These are phyloP conservation scores for Pichia sp. DNA, from an alignment of 1,139 yeast genomes.

Conservation along the genomic window DNA sequence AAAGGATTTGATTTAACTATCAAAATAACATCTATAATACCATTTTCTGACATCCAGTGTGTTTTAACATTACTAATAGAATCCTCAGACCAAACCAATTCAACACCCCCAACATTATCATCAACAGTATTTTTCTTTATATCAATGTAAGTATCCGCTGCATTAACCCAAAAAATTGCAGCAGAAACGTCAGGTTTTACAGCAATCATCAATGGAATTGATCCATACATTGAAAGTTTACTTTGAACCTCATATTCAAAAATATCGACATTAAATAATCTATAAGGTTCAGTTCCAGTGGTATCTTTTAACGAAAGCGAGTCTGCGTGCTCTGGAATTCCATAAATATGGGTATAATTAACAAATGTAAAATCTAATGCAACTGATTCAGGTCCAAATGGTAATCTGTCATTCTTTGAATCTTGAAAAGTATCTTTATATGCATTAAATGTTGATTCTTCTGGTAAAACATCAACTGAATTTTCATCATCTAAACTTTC, in stretches of 20 bases:
- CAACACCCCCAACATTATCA: conserved; percentile 10
- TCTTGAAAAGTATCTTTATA: conserved; percentile 59
- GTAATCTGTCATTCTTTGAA: conserved; percentile 51
- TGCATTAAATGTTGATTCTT: conserved; percentile 53
- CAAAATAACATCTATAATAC: conserved; percentile 69
- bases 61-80: conserved; percentile 33
- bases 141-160: conserved; percentile 90
- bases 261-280: conserved; percentile 87
- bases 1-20: conserved; percentile 59
- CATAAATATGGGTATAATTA: conserved; percentile 63
- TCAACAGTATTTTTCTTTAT: conserved; percentile 35
- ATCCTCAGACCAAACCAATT: conserved; percentile 8
- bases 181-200: conserved; percentile 51
- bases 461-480: conserved; percentile 39
- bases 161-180: conserved; percentile 87
- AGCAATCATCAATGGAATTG: conserved; percentile 83
- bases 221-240: conserved; percentile 87
- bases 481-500: conserved; percentile 32
- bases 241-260: conserved; percentile 86
- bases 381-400: conserved; percentile 87
- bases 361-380: conserved; percentile 69
- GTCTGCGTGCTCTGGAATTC: conserved; percentile 95
- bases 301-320: conserved; percentile 69
- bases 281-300: conserved; percentile 56
- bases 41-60: conserved; percentile 95